Conservation (phyloP, 306 rosid genomes). For the Lotus japonicus region DNA sequence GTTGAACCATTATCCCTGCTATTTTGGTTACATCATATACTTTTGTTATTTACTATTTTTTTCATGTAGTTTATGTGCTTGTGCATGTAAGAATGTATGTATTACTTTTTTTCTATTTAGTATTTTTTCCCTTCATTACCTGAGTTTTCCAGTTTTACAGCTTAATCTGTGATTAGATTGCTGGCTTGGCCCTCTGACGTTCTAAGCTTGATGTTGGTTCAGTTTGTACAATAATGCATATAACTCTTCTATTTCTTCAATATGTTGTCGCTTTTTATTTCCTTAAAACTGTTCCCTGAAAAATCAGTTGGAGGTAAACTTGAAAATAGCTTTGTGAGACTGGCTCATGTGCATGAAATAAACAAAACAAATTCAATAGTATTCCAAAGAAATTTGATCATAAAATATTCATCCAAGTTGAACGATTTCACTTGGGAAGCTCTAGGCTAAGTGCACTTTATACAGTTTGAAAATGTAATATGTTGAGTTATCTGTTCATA, state of each 20-base stretch:
- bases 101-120: no score
- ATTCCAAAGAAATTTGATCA: neutral
- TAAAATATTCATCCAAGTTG: neutral
- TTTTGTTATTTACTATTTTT: neutral
- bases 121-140: neutral
- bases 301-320: neutral
- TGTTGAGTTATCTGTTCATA: no score
- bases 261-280: neutral
- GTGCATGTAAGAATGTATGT: neutral
- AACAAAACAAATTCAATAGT: neutral
- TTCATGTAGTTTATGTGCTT: neutral
- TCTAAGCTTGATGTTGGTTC: neutral
- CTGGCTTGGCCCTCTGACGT: neutral
- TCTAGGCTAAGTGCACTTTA: neutral
- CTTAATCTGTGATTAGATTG: neutral
- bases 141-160: neutral
- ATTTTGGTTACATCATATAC: neutral
- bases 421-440: neutral
- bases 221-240: neutral
- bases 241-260: neutral
- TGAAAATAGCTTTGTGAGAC: neutral
- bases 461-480: neutral
- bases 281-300: neutral
- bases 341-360: neutral
- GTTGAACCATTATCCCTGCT: neutral